Evolutionary conservation across 257 asterid genomes (phyloP).

Genomic region (Solanum chilense): DNA sequence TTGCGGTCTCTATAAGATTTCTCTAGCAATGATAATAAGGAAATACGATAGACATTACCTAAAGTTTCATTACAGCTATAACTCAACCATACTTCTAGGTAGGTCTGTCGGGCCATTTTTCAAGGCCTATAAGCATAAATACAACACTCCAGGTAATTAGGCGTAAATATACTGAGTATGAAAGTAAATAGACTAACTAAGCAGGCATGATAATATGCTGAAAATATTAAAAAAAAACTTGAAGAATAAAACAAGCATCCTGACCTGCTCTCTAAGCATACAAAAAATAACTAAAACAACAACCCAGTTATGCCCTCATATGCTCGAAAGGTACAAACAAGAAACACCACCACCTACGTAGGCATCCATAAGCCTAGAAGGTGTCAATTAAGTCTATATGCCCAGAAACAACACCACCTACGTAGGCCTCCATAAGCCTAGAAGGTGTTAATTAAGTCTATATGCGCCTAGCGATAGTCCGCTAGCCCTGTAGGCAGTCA

Average conservation of each 20-base stretch:
- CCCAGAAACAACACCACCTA: not conserved
- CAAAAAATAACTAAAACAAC: not conserved
- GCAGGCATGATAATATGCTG: not conserved
- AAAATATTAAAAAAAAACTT: too few species aligned
- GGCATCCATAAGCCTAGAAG: too few species aligned
- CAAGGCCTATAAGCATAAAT: not conserved
- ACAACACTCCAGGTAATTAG: accelerated
- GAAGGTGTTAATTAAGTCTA: not conserved
- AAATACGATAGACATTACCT: too few species aligned
- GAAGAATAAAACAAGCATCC: not conserved
- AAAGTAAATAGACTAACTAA: not conserved
- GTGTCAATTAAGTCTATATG: not conserved
- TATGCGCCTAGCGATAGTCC: not conserved
- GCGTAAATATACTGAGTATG: not conserved
- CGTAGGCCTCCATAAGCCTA: not conserved
- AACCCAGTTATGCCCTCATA: not conserved
- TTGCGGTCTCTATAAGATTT: not conserved
- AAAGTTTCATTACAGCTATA: not conserved
- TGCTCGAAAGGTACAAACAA: not conserved
- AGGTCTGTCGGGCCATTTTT: not conserved
- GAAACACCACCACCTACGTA: not conserved
- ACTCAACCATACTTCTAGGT: not conserved
- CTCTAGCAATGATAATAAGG: not conserved
- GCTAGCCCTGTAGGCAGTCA: not conserved
- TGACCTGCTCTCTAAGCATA: not conserved